Evolutionary conservation across 169 alveolate species (phyloP), one percentile per base, ranked within the genome.

Genomic region (Plasmodium malariae): DNA sequence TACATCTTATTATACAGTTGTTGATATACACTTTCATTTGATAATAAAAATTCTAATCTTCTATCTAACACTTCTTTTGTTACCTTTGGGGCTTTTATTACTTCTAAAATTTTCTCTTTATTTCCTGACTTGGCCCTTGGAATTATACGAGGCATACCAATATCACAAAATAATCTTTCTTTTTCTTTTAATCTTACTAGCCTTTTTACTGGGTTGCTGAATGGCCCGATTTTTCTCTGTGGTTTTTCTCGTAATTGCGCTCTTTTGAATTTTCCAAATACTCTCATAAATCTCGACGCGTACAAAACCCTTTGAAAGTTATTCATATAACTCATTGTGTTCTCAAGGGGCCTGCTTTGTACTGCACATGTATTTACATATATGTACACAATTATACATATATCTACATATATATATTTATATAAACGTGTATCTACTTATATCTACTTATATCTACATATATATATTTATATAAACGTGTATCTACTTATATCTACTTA

Each of bases 181-280:
- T 95, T 94, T 92, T 95, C 97, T 63, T 93, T 63, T 30, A 94
- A 80, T 34, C 97, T 93, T 12, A 68, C 97, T 45, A 94, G 76
- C 24, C 96, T 87, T 68, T 91, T 83, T 26, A 95, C 96, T 0
- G 95, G 96, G 73, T 94, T 94, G 65, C 94, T 94, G 63, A 94
- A 94, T 7, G 96, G 96, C 0, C 97, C 97, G 21, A 95, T 93
- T 85, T 90, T 94, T 34, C 95, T 80, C 9, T 94, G 89, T 26
- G 97, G 97, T 49, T 92, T 94, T 62, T 95, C 97, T 37, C 97
- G 92, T 85, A 94, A 67, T 71, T 92, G 96, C 36, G 97, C 97
- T n/a, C 97, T 92, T 65, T 95, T 95, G 93, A 95, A 95, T 45
- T 70, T 85, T 48, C 94, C 94, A 24, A 90, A 90, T 11, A 90